These are phyloP conservation scores for Termitomyces sp. DNA, from an alignment of 768 basidiomycete species.

Conservation along the genomic window DNA sequence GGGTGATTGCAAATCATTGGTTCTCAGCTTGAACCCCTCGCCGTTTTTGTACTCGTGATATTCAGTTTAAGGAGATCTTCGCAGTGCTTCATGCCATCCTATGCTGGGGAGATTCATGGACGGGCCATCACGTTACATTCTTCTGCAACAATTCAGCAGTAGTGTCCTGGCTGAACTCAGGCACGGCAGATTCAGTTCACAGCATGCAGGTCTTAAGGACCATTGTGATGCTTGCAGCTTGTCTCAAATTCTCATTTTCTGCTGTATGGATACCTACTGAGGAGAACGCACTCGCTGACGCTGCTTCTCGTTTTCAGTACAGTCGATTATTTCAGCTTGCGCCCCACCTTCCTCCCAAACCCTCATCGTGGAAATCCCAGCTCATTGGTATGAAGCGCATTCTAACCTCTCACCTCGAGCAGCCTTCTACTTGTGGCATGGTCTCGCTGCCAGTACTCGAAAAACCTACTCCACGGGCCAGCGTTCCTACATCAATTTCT, in stretches of 20 bases:
- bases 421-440: constrained; percentile 26
- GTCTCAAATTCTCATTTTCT: too few relatives aligned
- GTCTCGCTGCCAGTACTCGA: constrained; percentile 23
- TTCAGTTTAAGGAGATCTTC: too few relatives aligned
- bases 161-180: too few relatives aligned
- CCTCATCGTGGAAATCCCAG: constrained; percentile 18
- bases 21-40: constrained; percentile 20
- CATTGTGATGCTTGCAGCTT: too few relatives aligned
- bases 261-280: too few relatives aligned
- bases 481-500: constrained; percentile 23
- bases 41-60: constrained; percentile 16
- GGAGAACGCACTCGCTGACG: too few relatives aligned
- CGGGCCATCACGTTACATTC: constrained; percentile 20
- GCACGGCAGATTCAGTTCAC: too few relatives aligned
- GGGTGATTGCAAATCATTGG: too few relatives aligned
- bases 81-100: constrained; percentile 26
- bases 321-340: constrained; percentile 11
- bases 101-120: constrained; percentile 22
- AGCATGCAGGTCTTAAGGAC: too few relatives aligned
- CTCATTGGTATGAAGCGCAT: constrained; percentile 22
- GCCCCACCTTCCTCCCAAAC: constrained; percentile 20
- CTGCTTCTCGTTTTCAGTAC: constrained; percentile 9
- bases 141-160: too few relatives aligned
- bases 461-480: constrained; percentile 26
- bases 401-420: constrained; percentile 10